A percentile compares a stretch with the other conserved stretches of the same genome.
phyloP scores from a whole-genome alignment of 352 stramenopile species.

The Phytopythium vexans region DNA sequence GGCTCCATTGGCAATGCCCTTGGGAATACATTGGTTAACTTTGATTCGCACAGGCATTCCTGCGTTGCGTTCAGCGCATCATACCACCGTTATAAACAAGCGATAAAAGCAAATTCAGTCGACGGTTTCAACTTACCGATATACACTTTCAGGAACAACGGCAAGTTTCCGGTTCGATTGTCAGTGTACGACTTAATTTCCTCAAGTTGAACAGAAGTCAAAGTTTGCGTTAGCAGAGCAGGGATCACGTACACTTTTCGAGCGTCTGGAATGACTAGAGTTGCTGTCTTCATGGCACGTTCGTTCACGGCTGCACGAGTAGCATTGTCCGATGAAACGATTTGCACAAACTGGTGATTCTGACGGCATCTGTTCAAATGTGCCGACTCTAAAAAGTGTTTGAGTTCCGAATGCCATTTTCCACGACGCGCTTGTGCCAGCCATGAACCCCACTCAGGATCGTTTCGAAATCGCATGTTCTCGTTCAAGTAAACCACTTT shows the following conservation, averaged over 20 bases:
- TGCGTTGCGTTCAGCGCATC: too few species aligned
- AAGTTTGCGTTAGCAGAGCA: conserved; percentile 1
- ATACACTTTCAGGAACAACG: conserved; percentile 6
- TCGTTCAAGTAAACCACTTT: conserved; percentile 19
- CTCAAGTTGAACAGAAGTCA: neutral
- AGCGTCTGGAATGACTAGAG: neutral
- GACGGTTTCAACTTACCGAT: conserved; percentile 8
- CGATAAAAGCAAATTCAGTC: neutral
- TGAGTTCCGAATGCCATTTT: conserved; percentile 3
- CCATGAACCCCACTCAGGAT: conserved; percentile 17
- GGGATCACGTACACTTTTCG: conserved; percentile 2
- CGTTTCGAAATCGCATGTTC: conserved; percentile 16
- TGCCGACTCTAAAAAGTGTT: neutral
- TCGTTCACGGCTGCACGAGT: neutral
- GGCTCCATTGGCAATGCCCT: conserved; percentile 13
- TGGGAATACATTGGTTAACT: conserved; percentile 9
- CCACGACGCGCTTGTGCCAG: conserved; percentile 6
- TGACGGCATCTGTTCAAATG: neutral
- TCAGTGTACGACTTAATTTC: conserved; percentile 1
- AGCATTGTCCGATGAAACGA: conserved; percentile 7
- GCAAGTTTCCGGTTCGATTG: conserved; percentile 7
- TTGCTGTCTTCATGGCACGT: neutral
- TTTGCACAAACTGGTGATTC: conserved; percentile 7
- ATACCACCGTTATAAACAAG: too few species aligned
- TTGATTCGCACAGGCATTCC: conserved; percentile 15